phyloP scores from a whole-genome alignment of 2,329 filamentous ascomycete species.

The Venturia asperata region DNA sequence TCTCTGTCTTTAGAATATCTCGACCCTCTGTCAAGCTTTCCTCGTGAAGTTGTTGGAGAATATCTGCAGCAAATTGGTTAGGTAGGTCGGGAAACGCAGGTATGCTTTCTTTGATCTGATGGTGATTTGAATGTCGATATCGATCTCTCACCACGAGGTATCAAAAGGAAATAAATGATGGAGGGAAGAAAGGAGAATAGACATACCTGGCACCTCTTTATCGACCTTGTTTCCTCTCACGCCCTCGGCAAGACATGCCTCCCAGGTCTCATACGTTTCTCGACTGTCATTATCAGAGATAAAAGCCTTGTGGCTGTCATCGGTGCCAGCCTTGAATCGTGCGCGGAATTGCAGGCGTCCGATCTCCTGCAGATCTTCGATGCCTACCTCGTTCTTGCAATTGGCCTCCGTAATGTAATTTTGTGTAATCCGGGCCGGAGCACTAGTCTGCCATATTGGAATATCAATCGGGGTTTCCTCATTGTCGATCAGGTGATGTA shows the following conservation, averaged over 20 bases:
- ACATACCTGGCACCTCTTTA: slow-evolving; percentile 56
- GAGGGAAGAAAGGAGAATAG: not conserved
- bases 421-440: slow-evolving; percentile 69
- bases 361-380: slow-evolving; percentile 69
- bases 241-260: slow-evolving; percentile 82
- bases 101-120: not conserved
- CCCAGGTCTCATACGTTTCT: slow-evolving; percentile 92
- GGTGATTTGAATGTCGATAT: not conserved
- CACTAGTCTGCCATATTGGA: slow-evolving; percentile 83
- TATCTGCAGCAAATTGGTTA: slow-evolving; percentile 32
- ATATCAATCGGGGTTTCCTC: slow-evolving; percentile 71
- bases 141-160: not conserved
- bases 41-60: slow-evolving; percentile 71
- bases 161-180: not conserved
- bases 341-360: slow-evolving; percentile 74
- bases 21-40: slow-evolving; percentile 70
- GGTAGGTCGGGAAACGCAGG: not conserved
- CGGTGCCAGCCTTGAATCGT: slow-evolving; percentile 83
- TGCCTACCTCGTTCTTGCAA: slow-evolving; percentile 58
- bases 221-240: slow-evolving; percentile 65
- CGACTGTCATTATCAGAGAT: slow-evolving; percentile 80
- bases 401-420: slow-evolving; percentile 87
- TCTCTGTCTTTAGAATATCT: slow-evolving; percentile 68
- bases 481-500: slow-evolving; percentile 76
- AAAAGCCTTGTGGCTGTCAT: slow-evolving; percentile 76